Conservation (phyloP, 495 filamentous ascomycete species). For the Parmelia sp. region DNA sequence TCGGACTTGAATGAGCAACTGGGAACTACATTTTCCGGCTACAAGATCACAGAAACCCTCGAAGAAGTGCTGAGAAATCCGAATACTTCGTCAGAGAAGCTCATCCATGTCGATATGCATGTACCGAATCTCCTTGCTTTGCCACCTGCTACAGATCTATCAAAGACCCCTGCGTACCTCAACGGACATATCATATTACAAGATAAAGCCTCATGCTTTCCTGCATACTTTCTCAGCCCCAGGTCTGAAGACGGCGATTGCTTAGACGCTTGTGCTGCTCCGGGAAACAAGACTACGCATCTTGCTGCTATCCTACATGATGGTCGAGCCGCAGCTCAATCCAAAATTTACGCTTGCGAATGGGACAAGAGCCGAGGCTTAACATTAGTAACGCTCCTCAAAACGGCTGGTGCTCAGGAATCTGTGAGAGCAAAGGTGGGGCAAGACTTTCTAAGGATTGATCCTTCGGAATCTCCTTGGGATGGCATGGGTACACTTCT, state of each 20-base stretch:
- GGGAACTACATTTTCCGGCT: conserved; percentile 58
- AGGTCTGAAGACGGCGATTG: conserved; percentile 57
- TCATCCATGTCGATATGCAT: conserved; percentile 61
- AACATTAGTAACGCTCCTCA: conserved; percentile 76
- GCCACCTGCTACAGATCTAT: conserved; percentile 58
- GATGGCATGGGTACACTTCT: conserved; percentile 63
- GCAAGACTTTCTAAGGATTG: conserved; percentile 70
- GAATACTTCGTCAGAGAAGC: conserved; percentile 24
- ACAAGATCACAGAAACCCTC: conserved; percentile 44
- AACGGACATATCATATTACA: conserved; percentile 78
- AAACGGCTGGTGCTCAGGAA: conserved; percentile 59
- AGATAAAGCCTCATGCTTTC: conserved; percentile 96
- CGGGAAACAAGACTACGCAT: conserved; percentile 97
- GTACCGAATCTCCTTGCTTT: conserved; percentile 80
- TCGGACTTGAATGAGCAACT: conserved; percentile 63
- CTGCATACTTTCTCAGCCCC: conserved; percentile 73
- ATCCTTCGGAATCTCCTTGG: conserved; percentile 51
- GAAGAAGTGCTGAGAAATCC: conserved; percentile 31
- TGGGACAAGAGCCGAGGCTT: conserved; percentile 58
- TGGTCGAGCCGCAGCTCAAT: conserved; percentile 18
- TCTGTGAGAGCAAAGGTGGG: conserved; percentile 60
- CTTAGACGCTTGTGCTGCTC: conserved; percentile 86
- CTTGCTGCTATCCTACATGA: conserved; percentile 62
- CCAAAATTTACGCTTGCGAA: conserved; percentile 62
- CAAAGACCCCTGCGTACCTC: conserved; percentile 62